A percentile compares a stretch with the other conserved stretches of the same genome.
phyloP scores from a whole-genome alignment of 768 basidiomycete genomes.

The Suillus subaureus region DNA sequence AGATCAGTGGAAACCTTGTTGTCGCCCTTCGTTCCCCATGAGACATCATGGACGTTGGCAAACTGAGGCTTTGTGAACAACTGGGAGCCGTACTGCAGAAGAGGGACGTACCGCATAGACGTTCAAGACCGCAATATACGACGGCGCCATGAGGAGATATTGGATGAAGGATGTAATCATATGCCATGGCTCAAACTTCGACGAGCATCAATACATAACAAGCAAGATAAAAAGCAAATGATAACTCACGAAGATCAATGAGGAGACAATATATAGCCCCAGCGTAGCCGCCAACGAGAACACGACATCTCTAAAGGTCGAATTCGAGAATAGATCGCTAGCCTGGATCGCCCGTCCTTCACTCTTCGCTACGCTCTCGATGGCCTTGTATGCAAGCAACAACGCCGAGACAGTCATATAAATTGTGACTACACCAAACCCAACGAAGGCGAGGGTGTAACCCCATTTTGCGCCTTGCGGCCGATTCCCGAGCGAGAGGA shows the following conservation, averaged over 20 bases:
- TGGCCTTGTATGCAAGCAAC: conserved; percentile 81
- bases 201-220: conserved; percentile 4
- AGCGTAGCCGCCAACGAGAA: conserved; percentile 85
- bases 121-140: conserved; percentile 91
- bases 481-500: conserved; percentile 86
- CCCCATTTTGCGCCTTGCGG: conserved; percentile 89
- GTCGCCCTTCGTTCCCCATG: conserved; percentile 96
- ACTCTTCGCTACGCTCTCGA: conserved; percentile 56
- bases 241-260: conserved; percentile 77
- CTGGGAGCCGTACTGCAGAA: not conserved
- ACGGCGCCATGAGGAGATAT: conserved; percentile 89
- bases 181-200: conserved; percentile 95
- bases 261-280: conserved; percentile 84
- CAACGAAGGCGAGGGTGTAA: conserved; percentile 83
- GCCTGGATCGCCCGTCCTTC: conserved; percentile 50
- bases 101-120: conserved; percentile 67
- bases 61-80: conserved; percentile 47
- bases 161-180: conserved; percentile 97
- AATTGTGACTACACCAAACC: conserved; percentile 89
- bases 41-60: conserved; percentile 88
- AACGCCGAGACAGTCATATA: conserved; percentile 94
- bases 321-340: conserved; percentile 71
- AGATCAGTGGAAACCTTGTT: conserved; percentile 85
- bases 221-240: not conserved
- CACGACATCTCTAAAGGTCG: conserved; percentile 85